phyloP scores from a whole-genome alignment of 495 filamentous ascomycete species.

The Massariosphaeria phaeospora region DNA sequence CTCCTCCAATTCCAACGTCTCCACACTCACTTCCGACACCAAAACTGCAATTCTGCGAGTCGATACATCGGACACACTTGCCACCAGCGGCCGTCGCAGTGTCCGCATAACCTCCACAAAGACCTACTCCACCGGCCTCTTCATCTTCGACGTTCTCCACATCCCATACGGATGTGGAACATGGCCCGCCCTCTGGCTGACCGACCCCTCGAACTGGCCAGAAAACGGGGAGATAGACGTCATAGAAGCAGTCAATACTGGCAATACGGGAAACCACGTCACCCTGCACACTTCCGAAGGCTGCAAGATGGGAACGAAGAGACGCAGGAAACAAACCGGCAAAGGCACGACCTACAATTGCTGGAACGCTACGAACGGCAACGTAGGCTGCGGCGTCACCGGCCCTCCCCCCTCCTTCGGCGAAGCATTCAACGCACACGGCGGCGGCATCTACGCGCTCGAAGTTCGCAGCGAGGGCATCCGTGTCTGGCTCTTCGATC shows the following conservation, averaged over 20 bases:
- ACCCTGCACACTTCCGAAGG: conserved; percentile 36
- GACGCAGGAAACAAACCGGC: conserved; percentile 39
- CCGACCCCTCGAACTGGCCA: conserved; percentile 39
- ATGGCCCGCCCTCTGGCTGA: conserved; percentile 42
- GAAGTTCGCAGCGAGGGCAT: conserved; percentile 32
- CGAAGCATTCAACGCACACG: conserved; percentile 31
- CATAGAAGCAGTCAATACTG: conserved; percentile 35
- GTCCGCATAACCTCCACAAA: conserved; percentile 41
- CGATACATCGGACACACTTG: conserved; percentile 43
- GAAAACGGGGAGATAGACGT: conserved; percentile 40
- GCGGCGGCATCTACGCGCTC: conserved; percentile 34
- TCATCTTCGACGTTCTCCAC: conserved; percentile 41
- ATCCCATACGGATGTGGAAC: conserved; percentile 41
- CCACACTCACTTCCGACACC: conserved; percentile 34
- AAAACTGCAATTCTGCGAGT: conserved; percentile 51
- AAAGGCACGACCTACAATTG: conserved; percentile 26
- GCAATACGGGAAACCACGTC: conserved; percentile 36
- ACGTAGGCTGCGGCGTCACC: conserved; percentile 34
- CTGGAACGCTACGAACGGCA: conserved; percentile 29
- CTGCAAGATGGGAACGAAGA: conserved; percentile 41
- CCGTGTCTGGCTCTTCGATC: conserved; percentile 33
- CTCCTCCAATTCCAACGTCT: conserved; percentile 25
- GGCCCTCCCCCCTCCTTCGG: conserved; percentile 20
- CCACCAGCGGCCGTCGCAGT: conserved; percentile 35
- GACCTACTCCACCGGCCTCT: conserved; percentile 35